Evolutionary conservation across 345 rosid genomes (phyloP), one percentile per base, ranked within the genome.

Genomic region (Syzygium oleosum): DNA sequence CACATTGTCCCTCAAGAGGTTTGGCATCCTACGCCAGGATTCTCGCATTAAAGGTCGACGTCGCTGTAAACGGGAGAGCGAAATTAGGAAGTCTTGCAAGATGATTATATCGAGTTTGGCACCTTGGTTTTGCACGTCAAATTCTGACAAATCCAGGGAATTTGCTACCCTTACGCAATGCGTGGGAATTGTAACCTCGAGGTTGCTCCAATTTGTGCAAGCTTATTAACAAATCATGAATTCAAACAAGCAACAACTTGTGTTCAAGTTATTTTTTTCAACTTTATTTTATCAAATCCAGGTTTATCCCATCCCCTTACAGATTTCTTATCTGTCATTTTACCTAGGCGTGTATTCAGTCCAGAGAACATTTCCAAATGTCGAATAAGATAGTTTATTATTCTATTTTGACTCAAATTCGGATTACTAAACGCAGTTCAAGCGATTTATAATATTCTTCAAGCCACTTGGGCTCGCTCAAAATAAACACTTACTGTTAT

Each of bases 291-390:
- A 65, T 29, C 7, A 0, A 65, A 15, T 29, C 2, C 1, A 3
- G 5, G 3, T 15, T 63, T 19, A 29, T 29, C 31, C 3, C 22
- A 29, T 7, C 21, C 17, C 15, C 2, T 63, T 8, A 3, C 3
- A 15, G 3, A 7, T 15, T 29, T 29, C 38, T 29, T 29, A 7
- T 3, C 2, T 10, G 17, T 63, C 38, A 29, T 15, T 15, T n/a
- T 15, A 29, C 15, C 5, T 63, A 7, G 1, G 0, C 0, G 10
- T 29, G 10, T 29, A 13, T n/a, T 2, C 2, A 13, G 0, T 1
- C 31, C n/a, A n/a, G 1, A 61, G 2, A n/a, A 27, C 1, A 2
- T 61, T 12, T 6, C 2, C 55, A 53, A 53, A 16, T 53, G 16
- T 16, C 21, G 2, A 2, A 16, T 53, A 53, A 53, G 23, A 54